Base-by-base conservation (phyloP, 768 basidiomycete genomes). In the Phylloporus sp. region DNA sequence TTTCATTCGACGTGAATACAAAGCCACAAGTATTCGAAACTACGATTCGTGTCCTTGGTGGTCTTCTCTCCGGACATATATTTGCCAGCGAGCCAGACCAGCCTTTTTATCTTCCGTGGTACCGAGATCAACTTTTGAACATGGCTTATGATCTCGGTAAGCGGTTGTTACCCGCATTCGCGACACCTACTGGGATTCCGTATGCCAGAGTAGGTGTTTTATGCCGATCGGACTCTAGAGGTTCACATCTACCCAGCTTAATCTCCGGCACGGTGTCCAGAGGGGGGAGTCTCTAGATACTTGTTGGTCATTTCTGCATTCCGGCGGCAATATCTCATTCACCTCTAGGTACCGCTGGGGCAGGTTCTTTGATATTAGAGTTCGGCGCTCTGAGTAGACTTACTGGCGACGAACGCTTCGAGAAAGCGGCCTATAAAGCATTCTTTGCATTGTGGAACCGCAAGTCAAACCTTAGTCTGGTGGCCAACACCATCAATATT, bases 11-110 rank as follows among this genome's bases (percentile, higher is more conserved):
- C 61, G 86, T 92, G 47, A 84, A 97, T 66, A 91, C 90, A 33
- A 90, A 83, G 65, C 92, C 96, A n/a, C 95, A 99, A 74, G 86
- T 98, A 5, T 99, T 99, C 60, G 95, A 99, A 71, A 90, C 89
- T 9, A 97, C 90, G 1, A 98, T 98, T 45, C 82, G 94, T 22
- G 90, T 93, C 6, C 71, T 99, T 9, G 96, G 96, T 4, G 91
- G 92, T 5, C 76, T 99, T 29, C 64, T 93, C 13, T 90, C 89
- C 7, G 92, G 81, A 21, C 92, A 93, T 57, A 79, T 85, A 42
- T 87, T 83, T 61, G 88, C 90, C n/a, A 81, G 73, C 49, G 72
- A 80, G 40, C 68, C 74, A 3, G 77, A 69, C 3, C 81, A 83
- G 29, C 79, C 81, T 17, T 90, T 91, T 58, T 71, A 81, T 58